Conservation (phyloP, 192 early-diverging fungal genomes). For the Mortierella alpina region DNA sequence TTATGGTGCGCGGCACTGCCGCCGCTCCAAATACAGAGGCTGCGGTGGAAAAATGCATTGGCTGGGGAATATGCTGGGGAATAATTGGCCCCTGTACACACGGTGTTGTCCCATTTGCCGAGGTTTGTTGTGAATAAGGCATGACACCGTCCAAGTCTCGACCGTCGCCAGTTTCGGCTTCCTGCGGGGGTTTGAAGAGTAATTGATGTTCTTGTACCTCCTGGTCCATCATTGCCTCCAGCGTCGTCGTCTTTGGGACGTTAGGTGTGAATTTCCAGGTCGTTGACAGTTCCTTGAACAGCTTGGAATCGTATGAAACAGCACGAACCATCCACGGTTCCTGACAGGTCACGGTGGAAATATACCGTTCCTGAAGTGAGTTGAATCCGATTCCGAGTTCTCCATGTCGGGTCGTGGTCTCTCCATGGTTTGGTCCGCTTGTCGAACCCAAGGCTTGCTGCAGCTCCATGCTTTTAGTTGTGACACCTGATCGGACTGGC, state of each 20-base stretch:
- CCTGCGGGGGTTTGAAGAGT: conserved; percentile 2
- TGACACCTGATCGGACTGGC: not conserved
- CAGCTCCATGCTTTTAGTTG: not conserved
- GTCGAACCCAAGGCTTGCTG: not conserved
- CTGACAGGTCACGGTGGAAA: conserved; percentile 77
- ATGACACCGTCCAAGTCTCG: not conserved
- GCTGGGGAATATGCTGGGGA: conserved; percentile 1
- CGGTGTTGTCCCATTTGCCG: not conserved
- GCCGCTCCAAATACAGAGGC: conserved; percentile 41
- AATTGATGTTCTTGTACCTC: conserved; percentile 27
- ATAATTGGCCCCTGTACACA: not conserved
- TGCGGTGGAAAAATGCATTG: conserved; percentile 23
- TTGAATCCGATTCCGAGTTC: conserved; percentile 87
- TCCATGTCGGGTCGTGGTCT: conserved; percentile 63
- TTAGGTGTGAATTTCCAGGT: conserved; percentile 76
- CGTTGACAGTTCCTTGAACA: conserved; percentile 75
- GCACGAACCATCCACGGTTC: conserved; percentile 73
- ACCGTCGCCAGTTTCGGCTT: not conserved
- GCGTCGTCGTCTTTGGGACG: conserved; percentile 47
- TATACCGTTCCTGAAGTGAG: conserved; percentile 81
- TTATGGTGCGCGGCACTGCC: conserved; percentile 10
- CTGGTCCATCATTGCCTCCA: conserved; percentile 39
- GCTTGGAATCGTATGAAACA: conserved; percentile 42
- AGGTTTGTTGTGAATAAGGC: conserved; percentile 1
- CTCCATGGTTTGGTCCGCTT: not conserved